Evolutionary conservation across 2,329 filamentous ascomycete species (phyloP).

Genomic region (Dendryphion nanum): DNA sequence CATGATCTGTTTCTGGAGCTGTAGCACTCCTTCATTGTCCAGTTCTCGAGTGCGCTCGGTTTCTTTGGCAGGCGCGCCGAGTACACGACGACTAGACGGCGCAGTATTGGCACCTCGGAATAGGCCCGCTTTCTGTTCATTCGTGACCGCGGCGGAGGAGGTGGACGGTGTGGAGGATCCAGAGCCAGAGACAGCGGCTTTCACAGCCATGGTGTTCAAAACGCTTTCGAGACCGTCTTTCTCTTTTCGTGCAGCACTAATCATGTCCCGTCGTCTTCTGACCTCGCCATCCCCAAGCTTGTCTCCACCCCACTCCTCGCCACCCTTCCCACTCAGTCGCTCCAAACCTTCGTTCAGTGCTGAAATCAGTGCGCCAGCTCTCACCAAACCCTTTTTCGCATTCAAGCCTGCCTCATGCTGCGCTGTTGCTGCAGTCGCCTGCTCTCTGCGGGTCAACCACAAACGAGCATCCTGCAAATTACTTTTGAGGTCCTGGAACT

Average conservation of each 20-base stretch:
- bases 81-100: slow-evolving; percentile 58
- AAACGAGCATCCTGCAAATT: slow-evolving; percentile 66
- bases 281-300: slow-evolving; percentile 72
- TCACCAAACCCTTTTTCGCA: slow-evolving; percentile 72
- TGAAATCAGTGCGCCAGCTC: slow-evolving; percentile 62
- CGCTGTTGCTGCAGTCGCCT: slow-evolving; percentile 55
- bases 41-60: slow-evolving; percentile 74
- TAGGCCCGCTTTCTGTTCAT: slow-evolving; percentile 35
- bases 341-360: slow-evolving; percentile 65
- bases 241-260: slow-evolving; percentile 69
- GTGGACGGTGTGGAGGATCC: slow-evolving; percentile 24
- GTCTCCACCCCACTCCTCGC: slow-evolving; percentile 44
- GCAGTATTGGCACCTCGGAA: slow-evolving; percentile 25
- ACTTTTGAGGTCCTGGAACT: slow-evolving; percentile 71
- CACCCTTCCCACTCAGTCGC: slow-evolving; percentile 32
- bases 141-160: slow-evolving; percentile 31
- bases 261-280: slow-evolving; percentile 66
- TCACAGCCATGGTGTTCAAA: slow-evolving; percentile 61
- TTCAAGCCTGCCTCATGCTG: slow-evolving; percentile 69
- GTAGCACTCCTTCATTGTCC: slow-evolving; percentile 71
- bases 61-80: slow-evolving; percentile 71
- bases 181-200: slow-evolving; percentile 43
- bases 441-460: slow-evolving; percentile 67
- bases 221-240: slow-evolving; percentile 73
- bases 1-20: slow-evolving; percentile 73